phyloP scores from a whole-genome alignment of 306 rosid species.

The Malus sieversii region DNA sequence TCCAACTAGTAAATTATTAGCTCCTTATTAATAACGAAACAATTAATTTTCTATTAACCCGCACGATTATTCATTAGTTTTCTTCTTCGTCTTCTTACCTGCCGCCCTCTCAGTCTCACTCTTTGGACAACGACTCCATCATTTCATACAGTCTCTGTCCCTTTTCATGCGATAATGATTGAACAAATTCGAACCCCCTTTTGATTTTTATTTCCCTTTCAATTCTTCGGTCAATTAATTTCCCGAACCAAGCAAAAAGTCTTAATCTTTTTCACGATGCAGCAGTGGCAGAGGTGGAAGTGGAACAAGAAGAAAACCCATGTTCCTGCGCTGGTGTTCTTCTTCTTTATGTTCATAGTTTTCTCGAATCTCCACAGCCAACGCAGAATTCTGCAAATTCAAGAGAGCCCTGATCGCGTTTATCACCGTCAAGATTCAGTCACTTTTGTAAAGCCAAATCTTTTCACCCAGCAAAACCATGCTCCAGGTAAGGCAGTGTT shows the following conservation, averaged over 20 bases:
- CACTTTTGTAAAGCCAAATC: slow-evolving; percentile 68
- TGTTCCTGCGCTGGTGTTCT: slow-evolving; percentile 43
- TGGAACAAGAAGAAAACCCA: slow-evolving; percentile 68
- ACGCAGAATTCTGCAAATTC: slow-evolving; percentile 46
- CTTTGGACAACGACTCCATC: not conserved
- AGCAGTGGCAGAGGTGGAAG: slow-evolving; percentile 9
- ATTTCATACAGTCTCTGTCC: not conserved
- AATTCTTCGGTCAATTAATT: not conserved
- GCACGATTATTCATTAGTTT: not conserved
- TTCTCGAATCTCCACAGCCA: slow-evolving; percentile 65
- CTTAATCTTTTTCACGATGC: slow-evolving; percentile 20
- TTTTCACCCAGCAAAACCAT: slow-evolving; percentile 24
- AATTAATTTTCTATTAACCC: not conserved
- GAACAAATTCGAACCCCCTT: not conserved
- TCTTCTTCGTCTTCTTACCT: not conserved
- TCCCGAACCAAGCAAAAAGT: not conserved
- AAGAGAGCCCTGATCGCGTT: slow-evolving; percentile 45
- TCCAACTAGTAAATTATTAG: not conserved
- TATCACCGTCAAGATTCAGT: slow-evolving; percentile 38
- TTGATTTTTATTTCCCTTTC: not conserved
- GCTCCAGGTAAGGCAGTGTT: slow-evolving; percentile 34
- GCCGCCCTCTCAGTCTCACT: not conserved
- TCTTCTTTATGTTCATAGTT: slow-evolving; percentile 46
- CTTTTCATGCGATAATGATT: not conserved
- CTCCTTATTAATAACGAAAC: not conserved